Evolutionary conservation across 2,329 filamentous ascomycete genomes (phyloP).

Genomic region (Cryoendolithus antarcticus): DNA sequence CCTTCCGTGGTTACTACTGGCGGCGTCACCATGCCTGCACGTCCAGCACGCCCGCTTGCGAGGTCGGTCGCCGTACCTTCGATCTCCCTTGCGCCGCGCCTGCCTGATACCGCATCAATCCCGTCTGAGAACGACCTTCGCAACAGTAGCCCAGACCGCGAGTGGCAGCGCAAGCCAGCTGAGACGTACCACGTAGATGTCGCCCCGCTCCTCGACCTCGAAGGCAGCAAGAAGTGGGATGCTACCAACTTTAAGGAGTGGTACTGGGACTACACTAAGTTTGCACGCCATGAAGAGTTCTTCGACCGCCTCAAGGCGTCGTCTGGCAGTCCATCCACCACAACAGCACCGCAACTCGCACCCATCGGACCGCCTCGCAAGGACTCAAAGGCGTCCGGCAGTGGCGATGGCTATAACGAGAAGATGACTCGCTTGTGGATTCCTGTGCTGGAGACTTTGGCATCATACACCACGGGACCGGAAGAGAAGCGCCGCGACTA

Average conservation of each 20-base stretch:
- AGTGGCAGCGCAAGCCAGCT: neutral
- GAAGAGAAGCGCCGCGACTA: conserved; percentile 24
- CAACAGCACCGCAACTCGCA: neutral
- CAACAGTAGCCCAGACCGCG: conserved; percentile 3
- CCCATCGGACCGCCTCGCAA: conserved; percentile 1
- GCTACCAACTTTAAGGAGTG: conserved; percentile 27
- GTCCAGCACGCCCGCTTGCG: no score
- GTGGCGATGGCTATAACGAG: conserved; percentile 6
- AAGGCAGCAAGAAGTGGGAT: conserved; percentile 2
- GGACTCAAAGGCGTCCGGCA: neutral
- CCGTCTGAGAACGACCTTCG: conserved; percentile 1
- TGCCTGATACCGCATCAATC: neutral
- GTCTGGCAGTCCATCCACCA: conserved; percentile 5
- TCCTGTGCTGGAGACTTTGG: conserved; percentile 30
- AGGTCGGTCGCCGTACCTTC: no score
- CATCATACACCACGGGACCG: conserved; percentile 27
- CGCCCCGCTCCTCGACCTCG: no score
- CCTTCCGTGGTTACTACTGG: no score
- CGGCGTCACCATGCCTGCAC: no score
- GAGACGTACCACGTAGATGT: neutral
- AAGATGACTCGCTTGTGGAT: conserved; percentile 27
- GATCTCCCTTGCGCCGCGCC: no score
- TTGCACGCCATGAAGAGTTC: conserved; percentile 21
- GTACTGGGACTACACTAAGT: conserved; percentile 23
- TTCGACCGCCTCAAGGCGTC: conserved; percentile 14